Evolutionary conservation across 2,329 filamentous ascomycete species (phyloP), one percentile per base, ranked within the genome.

Genomic region (Pseudocercospora fuligena): DNA sequence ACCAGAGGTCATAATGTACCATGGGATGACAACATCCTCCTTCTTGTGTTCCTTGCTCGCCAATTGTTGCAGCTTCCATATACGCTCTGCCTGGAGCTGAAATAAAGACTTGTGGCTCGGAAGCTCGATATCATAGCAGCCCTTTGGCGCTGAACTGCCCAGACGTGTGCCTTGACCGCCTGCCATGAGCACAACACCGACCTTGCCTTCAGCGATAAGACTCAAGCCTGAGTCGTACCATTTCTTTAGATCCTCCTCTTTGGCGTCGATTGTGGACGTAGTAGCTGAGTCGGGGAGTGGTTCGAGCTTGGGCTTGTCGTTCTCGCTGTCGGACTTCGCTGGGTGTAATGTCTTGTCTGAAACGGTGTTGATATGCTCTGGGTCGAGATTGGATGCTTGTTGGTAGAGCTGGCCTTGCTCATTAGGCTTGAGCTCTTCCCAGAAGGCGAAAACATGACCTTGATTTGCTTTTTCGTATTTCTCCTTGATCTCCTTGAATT

Each of bases 1-100:
- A 4, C 95, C 95, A 76, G 93, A 97, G 75, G 95, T 99, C 95
- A 99, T 99, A 80, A 99, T 93, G 82, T 99, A 99, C 95, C 95
- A 99, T 12, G 95, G 95, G 49, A 98, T 89, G 33, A 90, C 84
- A 51, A 88, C 88, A 58, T 83, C 83, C 67, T 82, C 83, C 72
- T 86, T 85, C 65, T 86, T 86, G 62, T 87, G 84, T 78, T 90
- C 88, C 79, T 91, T 89, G 73, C 89, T 86, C 51, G 94, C 94
- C 70, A 98, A 84, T 75, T 89, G 82, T 82, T 98, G 92, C 8
- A 97, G 82, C 83, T 93, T 96, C 75, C 86, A 86, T 77, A 99
- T 98, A 63, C 95, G 87, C 87, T 99, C 94, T 53, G 92, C 95
- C 82, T 99, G 95, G 74, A 99, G 92, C 84, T 98, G 94, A 87